These are phyloP conservation scores for Salix viminalis DNA, from an alignment of 345 rosid species.

Conservation along the genomic window DNA sequence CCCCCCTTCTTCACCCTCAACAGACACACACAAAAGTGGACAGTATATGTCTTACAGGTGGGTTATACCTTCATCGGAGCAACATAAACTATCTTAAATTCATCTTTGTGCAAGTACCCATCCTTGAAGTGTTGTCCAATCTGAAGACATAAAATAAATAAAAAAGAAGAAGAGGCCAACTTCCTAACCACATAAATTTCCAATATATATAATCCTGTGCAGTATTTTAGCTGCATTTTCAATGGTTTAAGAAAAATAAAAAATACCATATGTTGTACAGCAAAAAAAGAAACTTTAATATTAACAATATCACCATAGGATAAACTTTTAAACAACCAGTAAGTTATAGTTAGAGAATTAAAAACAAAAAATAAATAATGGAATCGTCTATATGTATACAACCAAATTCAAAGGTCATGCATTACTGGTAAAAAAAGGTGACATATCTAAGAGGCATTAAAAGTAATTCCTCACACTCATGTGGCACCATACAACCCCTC, in stretches of 20 bases:
- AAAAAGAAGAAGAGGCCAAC: not conserved
- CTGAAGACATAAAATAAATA: conserved; percentile 35
- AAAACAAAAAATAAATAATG: not conserved
- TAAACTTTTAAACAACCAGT: not conserved
- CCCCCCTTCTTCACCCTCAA: not conserved
- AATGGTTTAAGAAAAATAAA: not conserved
- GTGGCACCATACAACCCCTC: not conserved
- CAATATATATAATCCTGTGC: not conserved
- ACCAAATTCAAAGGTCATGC: not conserved
- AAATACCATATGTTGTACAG: not conserved
- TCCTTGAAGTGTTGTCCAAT: conserved; percentile 92
- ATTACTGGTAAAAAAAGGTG: too few relatives aligned
- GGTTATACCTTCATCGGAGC: conserved; percentile 94
- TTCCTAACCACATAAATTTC: not conserved
- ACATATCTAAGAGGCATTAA: not conserved
- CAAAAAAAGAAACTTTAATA: not conserved
- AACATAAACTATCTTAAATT: conserved; percentile 96
- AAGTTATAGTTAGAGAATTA: not conserved
- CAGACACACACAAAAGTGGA: not conserved
- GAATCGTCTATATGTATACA: not conserved
- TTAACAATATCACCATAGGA: not conserved
- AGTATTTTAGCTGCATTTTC: not conserved
- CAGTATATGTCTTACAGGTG: not conserved
- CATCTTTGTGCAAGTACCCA: conserved; percentile 87
- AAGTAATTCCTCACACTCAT: not conserved